Evolutionary conservation across 2,329 filamentous ascomycete genomes (phyloP).

Genomic region (Tolypocladium pustulatum): DNA sequence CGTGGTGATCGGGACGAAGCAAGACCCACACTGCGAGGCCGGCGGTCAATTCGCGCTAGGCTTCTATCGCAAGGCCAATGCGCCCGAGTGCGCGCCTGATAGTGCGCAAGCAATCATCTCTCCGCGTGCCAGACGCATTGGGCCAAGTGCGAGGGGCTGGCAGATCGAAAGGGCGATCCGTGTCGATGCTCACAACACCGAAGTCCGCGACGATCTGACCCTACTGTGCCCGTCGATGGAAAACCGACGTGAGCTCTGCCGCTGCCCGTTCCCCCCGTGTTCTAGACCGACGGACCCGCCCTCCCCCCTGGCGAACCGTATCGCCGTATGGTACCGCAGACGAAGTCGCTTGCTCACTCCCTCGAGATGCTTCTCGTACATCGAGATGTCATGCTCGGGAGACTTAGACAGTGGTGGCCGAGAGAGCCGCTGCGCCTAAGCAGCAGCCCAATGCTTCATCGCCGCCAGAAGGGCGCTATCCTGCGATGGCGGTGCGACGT

Average conservation of each 20-base stretch:
- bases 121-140: background rate
- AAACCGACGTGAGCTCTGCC: background rate
- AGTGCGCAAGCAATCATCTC: background rate
- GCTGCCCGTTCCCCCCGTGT: background rate
- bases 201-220: background rate
- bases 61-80: background rate
- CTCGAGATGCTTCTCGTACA: background rate
- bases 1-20: constrained; percentile 3
- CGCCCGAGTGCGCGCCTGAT: background rate
- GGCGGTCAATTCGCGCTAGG: background rate
- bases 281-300: background rate
- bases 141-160: background rate
- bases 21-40: background rate
- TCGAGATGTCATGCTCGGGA: background rate
- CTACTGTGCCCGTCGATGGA: background rate
- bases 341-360: background rate
- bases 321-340: background rate
- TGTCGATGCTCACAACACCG: background rate
- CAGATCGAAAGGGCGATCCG: background rate
- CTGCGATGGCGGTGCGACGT: too few relatives aligned
- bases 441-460: too few relatives aligned
- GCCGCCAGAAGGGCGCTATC: too few relatives aligned
- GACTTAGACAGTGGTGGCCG: background rate
- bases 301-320: background rate
- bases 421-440: background rate